Evolutionary conservation across 2,329 filamentous ascomycete genomes (phyloP).

Genomic region (Epichloe baconii): DNA sequence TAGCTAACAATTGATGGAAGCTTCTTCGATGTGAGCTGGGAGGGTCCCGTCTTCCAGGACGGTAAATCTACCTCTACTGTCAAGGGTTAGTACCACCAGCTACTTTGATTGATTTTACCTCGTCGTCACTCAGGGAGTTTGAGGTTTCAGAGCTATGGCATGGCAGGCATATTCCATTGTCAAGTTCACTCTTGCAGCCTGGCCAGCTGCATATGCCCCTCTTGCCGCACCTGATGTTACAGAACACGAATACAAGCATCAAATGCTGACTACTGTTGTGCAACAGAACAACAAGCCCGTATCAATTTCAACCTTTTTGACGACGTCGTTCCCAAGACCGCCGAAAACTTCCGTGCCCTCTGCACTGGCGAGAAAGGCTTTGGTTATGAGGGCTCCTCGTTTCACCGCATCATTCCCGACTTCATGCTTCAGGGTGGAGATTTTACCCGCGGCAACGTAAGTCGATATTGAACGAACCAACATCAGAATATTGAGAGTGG

Average conservation of each 20-base stretch:
- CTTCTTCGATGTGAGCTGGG: conserved; percentile 63
- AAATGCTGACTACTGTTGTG: conserved; percentile 3
- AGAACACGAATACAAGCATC: background rate
- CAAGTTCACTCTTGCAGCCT: background rate
- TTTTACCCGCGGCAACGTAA: conserved; percentile 84
- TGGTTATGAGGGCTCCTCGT: conserved; percentile 70
- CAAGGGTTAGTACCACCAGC: conserved; percentile 38
- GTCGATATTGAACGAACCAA: conserved; percentile 19
- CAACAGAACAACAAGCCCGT: conserved; percentile 55
- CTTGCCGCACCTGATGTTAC: background rate
- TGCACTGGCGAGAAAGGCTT: conserved; percentile 71
- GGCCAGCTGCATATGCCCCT: background rate
- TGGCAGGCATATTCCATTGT: background rate
- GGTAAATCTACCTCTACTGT: conserved; percentile 39
- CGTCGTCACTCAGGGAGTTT: background rate
- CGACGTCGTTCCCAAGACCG: conserved; percentile 76
- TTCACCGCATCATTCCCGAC: conserved; percentile 85
- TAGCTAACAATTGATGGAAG: conserved; percentile 19
- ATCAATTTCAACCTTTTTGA: conserved; percentile 87
- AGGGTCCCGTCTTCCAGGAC: conserved; percentile 56
- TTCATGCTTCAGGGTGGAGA: conserved; percentile 97
- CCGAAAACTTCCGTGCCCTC: conserved; percentile 72
- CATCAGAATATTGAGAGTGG: background rate
- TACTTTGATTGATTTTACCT: background rate
- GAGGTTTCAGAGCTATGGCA: background rate